Evolutionary conservation across 2,329 filamentous ascomycete species (phyloP), one percentile per base, ranked within the genome.

Genomic region (Colletotrichum cordylinicola): DNA sequence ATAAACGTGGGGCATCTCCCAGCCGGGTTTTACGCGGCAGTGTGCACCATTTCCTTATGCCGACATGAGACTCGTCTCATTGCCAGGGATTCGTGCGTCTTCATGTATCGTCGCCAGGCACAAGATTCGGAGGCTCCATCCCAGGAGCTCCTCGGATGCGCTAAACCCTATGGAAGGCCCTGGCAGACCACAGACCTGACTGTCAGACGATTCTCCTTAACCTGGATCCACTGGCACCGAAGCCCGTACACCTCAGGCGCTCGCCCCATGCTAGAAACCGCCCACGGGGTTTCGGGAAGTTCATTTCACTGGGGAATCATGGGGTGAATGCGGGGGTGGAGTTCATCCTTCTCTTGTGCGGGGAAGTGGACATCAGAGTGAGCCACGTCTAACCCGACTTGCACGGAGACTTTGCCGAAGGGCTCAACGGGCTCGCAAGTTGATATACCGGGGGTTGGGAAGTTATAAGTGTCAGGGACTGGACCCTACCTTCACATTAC

Each of bases 301-400:
- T 43, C 16, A 1, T 60, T 4, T 29, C 10, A 15, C 31, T n/a
- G 31, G 52, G 24, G 33, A 60, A 33, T 13, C 18, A 15, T 31
- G 31, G 21, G 10, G 24, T 13, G 31, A 60, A 60, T 43, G 35
- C 55, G 66, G 52, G 55, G 66, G 66, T 69, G 55, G 52, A 69
- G 52, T 29, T 37, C 43, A 55, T n/a, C 15, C 7, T 69, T 60
- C 52, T 24, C 24, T 18, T 60, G 66, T 69, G 66, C 55, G 66
- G 66, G 52, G 66, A 43, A 69, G 66, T 69, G 13, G 52, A 15
- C 21, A 21, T n/a, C 24, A 37, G 27, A 56, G 13, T 24, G 16
- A 43, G 21, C 18, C 12, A 24, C 13, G n/a, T 58, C 48, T 48
- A 56, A 4, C 48, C 24, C 15, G 15, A 52, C 27, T 61, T 61